Conservation (phyloP, 306 rosid genomes). For the Hippophae rhamnoides region DNA sequence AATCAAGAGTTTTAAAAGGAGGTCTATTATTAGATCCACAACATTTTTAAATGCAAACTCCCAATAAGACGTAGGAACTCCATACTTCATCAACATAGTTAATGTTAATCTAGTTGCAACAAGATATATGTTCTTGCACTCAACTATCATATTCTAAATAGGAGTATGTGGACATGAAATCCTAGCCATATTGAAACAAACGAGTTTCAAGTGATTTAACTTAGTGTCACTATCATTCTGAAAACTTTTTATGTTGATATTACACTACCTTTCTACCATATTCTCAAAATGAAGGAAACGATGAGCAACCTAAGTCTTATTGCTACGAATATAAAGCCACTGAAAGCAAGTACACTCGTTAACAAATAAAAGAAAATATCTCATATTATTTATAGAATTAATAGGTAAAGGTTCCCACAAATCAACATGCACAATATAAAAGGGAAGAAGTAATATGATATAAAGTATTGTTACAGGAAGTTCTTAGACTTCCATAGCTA, state of each 20-base stretch:
- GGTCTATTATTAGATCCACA: not conserved
- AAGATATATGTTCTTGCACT: not conserved
- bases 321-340: not conserved
- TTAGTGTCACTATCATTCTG: not conserved
- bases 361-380: not conserved
- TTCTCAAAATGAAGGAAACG: not conserved
- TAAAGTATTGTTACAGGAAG: no score
- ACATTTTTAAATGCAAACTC: not conserved
- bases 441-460: accelerated
- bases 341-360: not conserved
- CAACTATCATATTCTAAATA: not conserved
- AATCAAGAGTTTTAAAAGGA: no score
- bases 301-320: not conserved
- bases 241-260: not conserved
- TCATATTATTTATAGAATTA: not conserved
- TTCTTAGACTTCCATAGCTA: not conserved
- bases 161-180: not conserved
- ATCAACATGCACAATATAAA: not conserved
- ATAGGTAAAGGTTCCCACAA: not conserved
- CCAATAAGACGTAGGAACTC: not conserved
- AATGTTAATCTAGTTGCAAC: not conserved
- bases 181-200: not conserved
- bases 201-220: not conserved
- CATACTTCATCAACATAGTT: not conserved
- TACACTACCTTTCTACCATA: not conserved